These are phyloP conservation scores for Trichomonascus vanleenenianus DNA, from an alignment of 805 yeast species.

Conservation along the genomic window DNA sequence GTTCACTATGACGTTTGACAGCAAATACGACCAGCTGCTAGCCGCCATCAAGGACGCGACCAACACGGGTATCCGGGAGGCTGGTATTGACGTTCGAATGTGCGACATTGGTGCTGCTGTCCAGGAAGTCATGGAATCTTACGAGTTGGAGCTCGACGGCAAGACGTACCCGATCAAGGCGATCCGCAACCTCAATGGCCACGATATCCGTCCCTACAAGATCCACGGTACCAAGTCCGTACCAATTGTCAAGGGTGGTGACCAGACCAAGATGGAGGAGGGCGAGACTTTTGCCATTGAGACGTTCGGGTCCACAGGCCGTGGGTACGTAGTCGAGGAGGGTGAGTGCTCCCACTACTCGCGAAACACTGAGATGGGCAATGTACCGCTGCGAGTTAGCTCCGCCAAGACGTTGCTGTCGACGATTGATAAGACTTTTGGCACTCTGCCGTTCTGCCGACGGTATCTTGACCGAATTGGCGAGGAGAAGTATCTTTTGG, in stretches of 20 bases:
- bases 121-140: conserved; percentile 95
- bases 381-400: conserved; percentile 48
- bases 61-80: conserved; percentile 82
- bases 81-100: conserved; percentile 93
- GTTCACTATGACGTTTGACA: conserved; percentile 82
- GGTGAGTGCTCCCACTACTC: conserved; percentile 97
- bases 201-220: conserved; percentile 71
- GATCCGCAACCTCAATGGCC: conserved; percentile 91
- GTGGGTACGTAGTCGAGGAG: conserved; percentile 74
- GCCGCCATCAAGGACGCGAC: conserved; percentile 90
- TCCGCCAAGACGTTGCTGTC: conserved; percentile 63
- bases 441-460: conserved; percentile 95
- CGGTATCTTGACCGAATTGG: conserved; percentile 88
- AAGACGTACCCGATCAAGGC: conserved; percentile 77
- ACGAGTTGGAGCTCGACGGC: conserved; percentile 88
- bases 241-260: conserved; percentile 91
- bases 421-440: conserved; percentile 73
- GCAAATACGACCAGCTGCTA: conserved; percentile 69
- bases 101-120: conserved; percentile 94
- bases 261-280: conserved; percentile 96
- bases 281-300: conserved; percentile 98
- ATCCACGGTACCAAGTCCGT: conserved; percentile 96
- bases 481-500: conserved; percentile 83
- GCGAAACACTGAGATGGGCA: conserved; percentile 41
- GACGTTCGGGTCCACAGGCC: conserved; percentile 95